A percentile compares a stretch with the other conserved stretches of the same genome.
Conservation (phyloP, 768 basidiomycete species). For the Kondoa malvinella region DNA sequence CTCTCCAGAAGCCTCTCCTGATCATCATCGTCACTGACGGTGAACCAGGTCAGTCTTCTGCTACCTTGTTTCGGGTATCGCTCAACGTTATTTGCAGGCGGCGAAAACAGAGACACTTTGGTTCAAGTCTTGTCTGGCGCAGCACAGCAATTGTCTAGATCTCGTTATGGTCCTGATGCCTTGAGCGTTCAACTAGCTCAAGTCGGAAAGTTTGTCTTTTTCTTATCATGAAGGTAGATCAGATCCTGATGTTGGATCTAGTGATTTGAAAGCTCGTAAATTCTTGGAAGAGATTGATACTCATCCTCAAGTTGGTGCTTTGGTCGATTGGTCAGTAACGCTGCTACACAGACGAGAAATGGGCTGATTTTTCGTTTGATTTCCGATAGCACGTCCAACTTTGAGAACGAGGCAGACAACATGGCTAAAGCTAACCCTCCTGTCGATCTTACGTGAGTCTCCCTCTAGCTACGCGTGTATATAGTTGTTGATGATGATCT, state of each 20-base stretch:
- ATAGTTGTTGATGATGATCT: not conserved
- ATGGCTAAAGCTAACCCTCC: constrained; percentile 14
- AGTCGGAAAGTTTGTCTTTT: not conserved
- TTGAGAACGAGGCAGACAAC: constrained; percentile 20
- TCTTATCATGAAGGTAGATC: not conserved
- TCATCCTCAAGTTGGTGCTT: constrained; percentile 31
- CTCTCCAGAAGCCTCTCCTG: constrained; percentile 34
- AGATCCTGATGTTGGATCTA: constrained; percentile 30
- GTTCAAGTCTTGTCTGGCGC: constrained; percentile 30
- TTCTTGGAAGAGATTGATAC: constrained; percentile 33
- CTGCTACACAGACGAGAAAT: constrained; percentile 29
- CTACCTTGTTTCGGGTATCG: not conserved
- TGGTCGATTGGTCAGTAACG: constrained; percentile 32
- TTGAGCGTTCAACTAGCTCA: constrained; percentile 28
- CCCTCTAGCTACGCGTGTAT: not conserved
- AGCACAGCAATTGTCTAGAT: constrained; percentile 29
- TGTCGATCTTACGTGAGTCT: no score
- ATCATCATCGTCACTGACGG: constrained; percentile 31
- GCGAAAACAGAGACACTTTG: constrained; percentile 30
- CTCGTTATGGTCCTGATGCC: constrained; percentile 30
- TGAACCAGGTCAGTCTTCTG: no score
- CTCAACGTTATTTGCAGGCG: constrained; percentile 18
- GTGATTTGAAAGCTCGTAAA: constrained; percentile 31
- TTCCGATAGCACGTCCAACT: constrained; percentile 12
- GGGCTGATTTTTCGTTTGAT: constrained; percentile 6